Evolutionary conservation across 306 rosid genomes (phyloP).

Genomic region (Dryas alaskensis): DNA sequence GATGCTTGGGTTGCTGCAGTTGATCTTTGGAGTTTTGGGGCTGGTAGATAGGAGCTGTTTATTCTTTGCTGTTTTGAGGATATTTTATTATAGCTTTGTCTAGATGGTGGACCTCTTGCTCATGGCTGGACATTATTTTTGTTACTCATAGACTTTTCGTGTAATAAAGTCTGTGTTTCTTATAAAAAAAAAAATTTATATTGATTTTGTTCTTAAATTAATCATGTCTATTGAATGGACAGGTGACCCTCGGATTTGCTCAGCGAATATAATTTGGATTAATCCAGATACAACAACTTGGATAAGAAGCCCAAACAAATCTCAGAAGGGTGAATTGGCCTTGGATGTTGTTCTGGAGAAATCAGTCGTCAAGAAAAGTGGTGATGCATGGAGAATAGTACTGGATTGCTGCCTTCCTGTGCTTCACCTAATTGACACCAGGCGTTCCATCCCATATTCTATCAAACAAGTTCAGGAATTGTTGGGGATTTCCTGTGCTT

Average conservation of each 20-base stretch:
- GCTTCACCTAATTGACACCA: conserved; percentile 79
- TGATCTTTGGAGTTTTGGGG: background rate
- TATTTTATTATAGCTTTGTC: background rate
- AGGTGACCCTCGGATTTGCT: conserved; percentile 82
- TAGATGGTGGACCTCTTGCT: background rate
- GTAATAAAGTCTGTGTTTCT: background rate
- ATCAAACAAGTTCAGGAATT: conserved; percentile 80
- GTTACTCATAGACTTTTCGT: background rate
- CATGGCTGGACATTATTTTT: background rate
- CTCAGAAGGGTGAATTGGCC: conserved; percentile 79
- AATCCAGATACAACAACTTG: conserved; percentile 74
- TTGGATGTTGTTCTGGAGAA: conserved; percentile 72
- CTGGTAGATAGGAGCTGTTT: background rate
- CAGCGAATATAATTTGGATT: conserved; percentile 79
- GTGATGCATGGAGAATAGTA: conserved; percentile 96
- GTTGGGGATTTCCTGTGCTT: conserved; percentile 80
- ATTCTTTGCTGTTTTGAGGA: background rate
- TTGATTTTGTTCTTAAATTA: background rate
- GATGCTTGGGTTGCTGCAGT: background rate
- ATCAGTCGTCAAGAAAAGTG: conserved; percentile 65
- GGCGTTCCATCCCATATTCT: conserved; percentile 83
- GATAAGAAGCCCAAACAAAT: conserved; percentile 57
- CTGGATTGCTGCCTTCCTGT: conserved; percentile 88
- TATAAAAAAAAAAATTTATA: background rate
- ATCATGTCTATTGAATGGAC: conserved; percentile 6